Conservation (phyloP, 352 stramenopile genomes). For the Nothophytophthora sp. region DNA sequence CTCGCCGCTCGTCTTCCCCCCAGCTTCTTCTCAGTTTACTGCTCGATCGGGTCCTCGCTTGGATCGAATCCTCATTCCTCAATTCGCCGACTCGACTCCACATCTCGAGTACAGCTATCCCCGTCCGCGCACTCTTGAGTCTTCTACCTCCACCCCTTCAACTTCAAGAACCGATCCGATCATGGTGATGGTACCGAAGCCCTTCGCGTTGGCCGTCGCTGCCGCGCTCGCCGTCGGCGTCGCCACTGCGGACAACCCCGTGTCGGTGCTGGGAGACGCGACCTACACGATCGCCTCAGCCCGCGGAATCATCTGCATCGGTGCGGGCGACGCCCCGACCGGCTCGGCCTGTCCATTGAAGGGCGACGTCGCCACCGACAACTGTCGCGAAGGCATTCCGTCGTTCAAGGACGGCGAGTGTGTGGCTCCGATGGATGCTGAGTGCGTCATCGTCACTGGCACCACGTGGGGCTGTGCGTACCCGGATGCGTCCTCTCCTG, state of each 20-base stretch:
- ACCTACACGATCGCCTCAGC: constrained; percentile 30
- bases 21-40: no score
- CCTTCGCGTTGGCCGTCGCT: constrained; percentile 20
- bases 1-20: no score
- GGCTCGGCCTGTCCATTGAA: constrained; percentile 31
- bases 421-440: constrained; percentile 25
- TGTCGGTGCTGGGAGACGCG: constrained; percentile 43
- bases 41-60: no score
- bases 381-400: constrained; percentile 30
- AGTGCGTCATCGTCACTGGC: constrained; percentile 39
- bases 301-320: constrained; percentile 20
- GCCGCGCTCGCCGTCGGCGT: constrained; percentile 12
- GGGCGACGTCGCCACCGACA: constrained; percentile 24
- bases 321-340: constrained; percentile 8
- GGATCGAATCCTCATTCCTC: constrained; percentile 22
- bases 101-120: constrained; percentile 20
- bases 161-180: constrained; percentile 2
- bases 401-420: constrained; percentile 41
- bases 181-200: constrained; percentile 29
- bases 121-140: no score
- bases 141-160: constrained; percentile 1
- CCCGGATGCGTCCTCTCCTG: neutral
- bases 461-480: constrained; percentile 34
- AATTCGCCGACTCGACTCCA: constrained; percentile 29
- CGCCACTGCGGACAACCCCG: constrained; percentile 12